Evolutionary conservation across 2,329 filamentous ascomycete genomes (phyloP).

Genomic region (Sclerotinia glacialis): DNA sequence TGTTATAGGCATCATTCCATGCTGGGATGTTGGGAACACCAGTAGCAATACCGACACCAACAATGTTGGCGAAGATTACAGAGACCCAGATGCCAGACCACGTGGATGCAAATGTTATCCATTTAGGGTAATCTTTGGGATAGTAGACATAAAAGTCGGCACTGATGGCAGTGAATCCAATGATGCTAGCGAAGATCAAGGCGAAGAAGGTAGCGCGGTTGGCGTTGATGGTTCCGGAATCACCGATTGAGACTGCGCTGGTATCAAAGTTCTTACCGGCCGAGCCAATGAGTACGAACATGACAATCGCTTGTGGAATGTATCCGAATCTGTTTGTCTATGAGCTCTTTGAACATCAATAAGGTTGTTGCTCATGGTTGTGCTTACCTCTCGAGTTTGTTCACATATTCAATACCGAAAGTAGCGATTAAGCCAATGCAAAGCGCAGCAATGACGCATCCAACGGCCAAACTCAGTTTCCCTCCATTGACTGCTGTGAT

Average conservation of each 20-base stretch:
- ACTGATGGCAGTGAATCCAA: constrained; percentile 26
- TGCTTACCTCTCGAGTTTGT: constrained; percentile 24
- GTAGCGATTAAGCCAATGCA: constrained; percentile 26
- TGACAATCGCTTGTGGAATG: constrained; percentile 55
- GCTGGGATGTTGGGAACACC: constrained; percentile 23
- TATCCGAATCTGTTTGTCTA: constrained; percentile 41
- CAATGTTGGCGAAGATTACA: constrained; percentile 24
- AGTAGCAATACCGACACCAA: constrained; percentile 28
- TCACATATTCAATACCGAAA: constrained; percentile 25
- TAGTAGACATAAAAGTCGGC: constrained; percentile 32
- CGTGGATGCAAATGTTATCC: constrained; percentile 27
- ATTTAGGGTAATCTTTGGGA: constrained; percentile 34
- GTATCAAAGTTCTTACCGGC: constrained; percentile 55
- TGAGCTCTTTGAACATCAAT: not conserved
- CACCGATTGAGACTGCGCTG: constrained; percentile 47
- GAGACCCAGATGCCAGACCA: constrained; percentile 24
- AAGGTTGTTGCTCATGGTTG: not conserved
- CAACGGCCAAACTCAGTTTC: constrained; percentile 7
- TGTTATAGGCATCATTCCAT: constrained; percentile 24
- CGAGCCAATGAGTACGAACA: constrained; percentile 55
- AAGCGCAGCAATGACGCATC: constrained; percentile 28
- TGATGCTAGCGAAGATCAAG: constrained; percentile 43
- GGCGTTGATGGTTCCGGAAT: constrained; percentile 49
- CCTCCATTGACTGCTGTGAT: constrained; percentile 27
- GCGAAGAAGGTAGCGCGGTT: constrained; percentile 52